Evolutionary conservation across 345 rosid species (phyloP), one percentile per base, ranked within the genome.

Genomic region (Eucalyptus sp.): DNA sequence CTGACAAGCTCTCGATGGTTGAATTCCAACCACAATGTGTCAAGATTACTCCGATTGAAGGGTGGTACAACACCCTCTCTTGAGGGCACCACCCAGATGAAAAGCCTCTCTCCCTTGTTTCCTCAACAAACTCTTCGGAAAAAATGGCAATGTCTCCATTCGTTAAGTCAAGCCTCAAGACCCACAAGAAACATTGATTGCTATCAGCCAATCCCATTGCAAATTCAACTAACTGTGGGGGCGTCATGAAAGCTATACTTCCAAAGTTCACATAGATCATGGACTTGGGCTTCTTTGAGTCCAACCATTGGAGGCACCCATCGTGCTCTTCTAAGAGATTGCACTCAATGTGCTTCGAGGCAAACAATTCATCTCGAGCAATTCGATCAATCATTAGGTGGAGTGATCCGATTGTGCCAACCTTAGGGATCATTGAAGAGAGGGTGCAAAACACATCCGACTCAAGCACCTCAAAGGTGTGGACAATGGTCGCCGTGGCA

Each of bases 21-120:
- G 92, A 91, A 88, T 91, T 91, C 91, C 90, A 91, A 6, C 87
- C 91, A 15, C 37, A 68, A 43, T 91, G 92, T 2, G 87, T 91
- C 56, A 89, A 86, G 76, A 60, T 88, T 89, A 51, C 89, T 27
- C 91, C 88, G 2, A 91, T 64, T 7, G 92, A 50, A 2, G 66
- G 71, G 83, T 91, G 92, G 4, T 33, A 18, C 13, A 91, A 86
- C 27, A 91, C 92, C 51, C 81, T 33, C 79, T 88, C 91, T 56
- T 91, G 92, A 7, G 86, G 81, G 51, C 88, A 89, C 89, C 91
- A 89, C 7, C 76, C 43, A 8, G 16, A 76, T 7, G 88, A 64
- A 43, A 88, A 15, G 20, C 91, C 89, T 50, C 90, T 86, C 7
- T 80, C 66, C 10, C 10, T 66, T 4, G 87, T 91, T 27, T 33